phyloP scores from a whole-genome alignment of 1,284 basidiomycete genomes.

The Leccinum pachyderme region DNA sequence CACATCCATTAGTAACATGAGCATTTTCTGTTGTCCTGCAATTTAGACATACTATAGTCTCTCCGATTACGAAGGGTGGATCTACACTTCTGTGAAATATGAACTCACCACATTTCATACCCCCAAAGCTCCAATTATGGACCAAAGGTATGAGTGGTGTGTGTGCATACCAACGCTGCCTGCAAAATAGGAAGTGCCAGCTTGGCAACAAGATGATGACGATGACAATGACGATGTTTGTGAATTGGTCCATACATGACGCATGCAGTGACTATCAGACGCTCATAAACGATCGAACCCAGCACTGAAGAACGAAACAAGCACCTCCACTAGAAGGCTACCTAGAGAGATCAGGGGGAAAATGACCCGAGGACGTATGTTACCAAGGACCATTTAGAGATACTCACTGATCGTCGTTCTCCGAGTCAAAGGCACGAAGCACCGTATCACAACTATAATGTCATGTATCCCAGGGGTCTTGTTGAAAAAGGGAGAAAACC shows the following conservation, averaged over 20 bases:
- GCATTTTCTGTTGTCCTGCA: not conserved
- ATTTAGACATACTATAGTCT: not conserved
- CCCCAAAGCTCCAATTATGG: not conserved
- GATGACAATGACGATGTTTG: not conserved
- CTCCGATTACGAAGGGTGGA: not conserved
- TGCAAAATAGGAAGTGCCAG: no score
- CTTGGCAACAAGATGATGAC: not conserved
- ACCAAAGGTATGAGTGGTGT: not conserved
- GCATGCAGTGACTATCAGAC: not conserved
- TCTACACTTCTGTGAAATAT: not conserved
- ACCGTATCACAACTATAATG: not conserved
- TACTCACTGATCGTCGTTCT: not conserved
- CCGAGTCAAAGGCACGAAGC: not conserved
- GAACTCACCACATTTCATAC: not conserved
- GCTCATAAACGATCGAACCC: not conserved
- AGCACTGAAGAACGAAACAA: not conserved
- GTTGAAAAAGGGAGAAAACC: not conserved
- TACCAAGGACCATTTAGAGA: not conserved
- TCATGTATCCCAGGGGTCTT: not conserved
- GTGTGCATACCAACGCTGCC: not conserved
- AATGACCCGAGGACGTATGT: not conserved
- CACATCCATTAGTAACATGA: not conserved
- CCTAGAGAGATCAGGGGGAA: not conserved
- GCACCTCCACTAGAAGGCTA: not conserved
- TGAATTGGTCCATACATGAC: not conserved